These are phyloP conservation scores for Phytophthora europaea DNA, from an alignment of 352 stramenopile genomes.

Conservation along the genomic window DNA sequence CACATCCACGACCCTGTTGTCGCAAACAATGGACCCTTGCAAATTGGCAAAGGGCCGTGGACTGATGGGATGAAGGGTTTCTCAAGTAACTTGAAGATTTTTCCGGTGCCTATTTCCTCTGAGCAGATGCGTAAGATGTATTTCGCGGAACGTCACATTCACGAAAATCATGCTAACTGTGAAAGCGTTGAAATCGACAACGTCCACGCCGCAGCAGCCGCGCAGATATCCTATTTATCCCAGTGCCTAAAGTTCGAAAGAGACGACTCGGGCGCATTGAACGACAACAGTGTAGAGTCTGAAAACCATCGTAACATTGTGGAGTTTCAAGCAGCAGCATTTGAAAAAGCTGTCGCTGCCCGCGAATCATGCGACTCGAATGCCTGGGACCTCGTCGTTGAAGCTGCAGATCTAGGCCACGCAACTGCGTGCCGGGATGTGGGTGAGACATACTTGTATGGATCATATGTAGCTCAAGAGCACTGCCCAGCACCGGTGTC, in stretches of 20 bases:
- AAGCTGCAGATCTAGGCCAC: slow-evolving; percentile 49
- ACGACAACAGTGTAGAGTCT: neutral
- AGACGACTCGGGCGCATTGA: neutral
- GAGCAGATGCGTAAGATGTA: slow-evolving; percentile 44
- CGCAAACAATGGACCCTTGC: slow-evolving; percentile 65
- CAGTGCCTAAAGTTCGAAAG: slow-evolving; percentile 32
- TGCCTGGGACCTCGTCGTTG: slow-evolving; percentile 43
- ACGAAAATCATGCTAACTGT: slow-evolving; percentile 37
- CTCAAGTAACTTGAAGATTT: slow-evolving; percentile 67
- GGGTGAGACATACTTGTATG: slow-evolving; percentile 53
- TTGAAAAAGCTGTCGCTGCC: slow-evolving; percentile 14
- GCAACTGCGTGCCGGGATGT: slow-evolving; percentile 35
- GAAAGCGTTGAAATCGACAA: neutral
- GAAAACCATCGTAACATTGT: slow-evolving; percentile 11
- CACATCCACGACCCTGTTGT: slow-evolving; percentile 55
- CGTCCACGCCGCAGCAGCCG: neutral
- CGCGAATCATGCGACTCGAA: slow-evolving; percentile 30
- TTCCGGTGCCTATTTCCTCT: slow-evolving; percentile 34
- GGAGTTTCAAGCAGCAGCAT: slow-evolving; percentile 16
- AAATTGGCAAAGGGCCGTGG: slow-evolving; percentile 79
- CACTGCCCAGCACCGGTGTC: slow-evolving; percentile 17
- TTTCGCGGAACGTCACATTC: slow-evolving; percentile 26
- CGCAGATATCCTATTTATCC: slow-evolving; percentile 55
- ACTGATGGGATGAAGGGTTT: slow-evolving; percentile 74
- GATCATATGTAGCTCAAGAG: slow-evolving; percentile 24